Percentiles rank a stretch among this genome's conserved stretches.
Evolutionary conservation across 305 asterid species (phyloP).

Genomic region (Fraxinus xanthoxyloides): DNA sequence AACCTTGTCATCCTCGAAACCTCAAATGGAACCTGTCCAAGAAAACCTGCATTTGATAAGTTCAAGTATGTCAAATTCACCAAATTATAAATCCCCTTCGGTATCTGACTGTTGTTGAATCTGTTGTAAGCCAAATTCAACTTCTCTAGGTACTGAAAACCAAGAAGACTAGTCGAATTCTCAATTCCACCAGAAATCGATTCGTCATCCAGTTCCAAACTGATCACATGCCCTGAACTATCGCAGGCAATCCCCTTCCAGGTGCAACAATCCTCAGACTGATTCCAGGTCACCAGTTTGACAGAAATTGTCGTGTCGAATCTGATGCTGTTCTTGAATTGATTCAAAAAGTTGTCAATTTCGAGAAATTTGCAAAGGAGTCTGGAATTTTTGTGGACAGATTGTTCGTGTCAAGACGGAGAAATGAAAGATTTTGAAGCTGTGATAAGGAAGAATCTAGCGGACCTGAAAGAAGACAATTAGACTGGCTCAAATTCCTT

Average conservation of each 20-base stretch:
- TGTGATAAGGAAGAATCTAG: no score
- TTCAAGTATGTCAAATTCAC: constrained; percentile 49
- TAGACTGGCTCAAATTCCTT: no score
- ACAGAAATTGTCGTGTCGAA: background rate
- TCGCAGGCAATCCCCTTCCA: constrained; percentile 72
- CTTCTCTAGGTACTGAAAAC: constrained; percentile 37
- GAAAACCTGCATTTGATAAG: constrained; percentile 56
- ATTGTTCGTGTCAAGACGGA: no score
- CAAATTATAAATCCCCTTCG: constrained; percentile 40
- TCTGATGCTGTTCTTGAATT: constrained; percentile 25
- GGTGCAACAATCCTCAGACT: constrained; percentile 42
- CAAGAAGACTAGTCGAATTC: constrained; percentile 37
- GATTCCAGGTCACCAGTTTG: constrained; percentile 41
- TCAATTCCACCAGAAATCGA: constrained; percentile 35
- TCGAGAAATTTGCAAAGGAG: no score
- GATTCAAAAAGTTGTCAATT: constrained; percentile 21
- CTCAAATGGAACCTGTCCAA: constrained; percentile 49
- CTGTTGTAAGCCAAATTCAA: constrained; percentile 61
- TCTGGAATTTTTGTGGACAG: no score
- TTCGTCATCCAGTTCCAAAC: constrained; percentile 41
- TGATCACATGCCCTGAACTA: constrained; percentile 41
- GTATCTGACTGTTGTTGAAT: constrained; percentile 39
- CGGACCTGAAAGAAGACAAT: no score
- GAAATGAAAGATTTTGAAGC: no score
- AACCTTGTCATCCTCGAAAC: constrained; percentile 39